These are phyloP conservation scores for Herpetomonas samuelpessoai DNA, from an alignment of 208 protist genomes.

Conservation along the genomic window DNA sequence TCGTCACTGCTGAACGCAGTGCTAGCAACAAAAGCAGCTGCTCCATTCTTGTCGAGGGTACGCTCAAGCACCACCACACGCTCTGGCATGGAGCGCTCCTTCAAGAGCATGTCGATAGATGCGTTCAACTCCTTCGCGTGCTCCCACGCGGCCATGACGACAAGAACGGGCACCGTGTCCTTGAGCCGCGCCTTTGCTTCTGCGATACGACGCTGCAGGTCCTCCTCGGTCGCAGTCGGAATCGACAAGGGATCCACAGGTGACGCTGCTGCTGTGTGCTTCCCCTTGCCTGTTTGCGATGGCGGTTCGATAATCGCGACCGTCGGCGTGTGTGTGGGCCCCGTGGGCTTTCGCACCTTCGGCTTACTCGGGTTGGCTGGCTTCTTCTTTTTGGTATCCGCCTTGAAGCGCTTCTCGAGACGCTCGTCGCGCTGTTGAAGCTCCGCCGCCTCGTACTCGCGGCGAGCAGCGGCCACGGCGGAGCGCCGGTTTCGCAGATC, in stretches of 20 bases:
- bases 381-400: slow-evolving; percentile 42
- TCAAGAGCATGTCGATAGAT: slow-evolving; percentile 29
- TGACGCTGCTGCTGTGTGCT: slow-evolving; percentile 13
- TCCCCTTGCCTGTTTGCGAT: slow-evolving; percentile 11
- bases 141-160: slow-evolving; percentile 20
- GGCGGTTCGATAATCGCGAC: background rate
- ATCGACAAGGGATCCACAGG: background rate
- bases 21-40: too few relatives aligned
- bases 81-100: slow-evolving; percentile 39
- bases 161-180: slow-evolving; percentile 46
- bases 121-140: background rate
- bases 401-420: slow-evolving; percentile 47
- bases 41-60: too few relatives aligned
- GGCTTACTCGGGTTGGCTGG: slow-evolving; percentile 29
- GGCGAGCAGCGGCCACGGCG: slow-evolving; percentile 16
- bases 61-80: slow-evolving; percentile 53
- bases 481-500: slow-evolving; percentile 27
- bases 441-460: slow-evolving; percentile 39
- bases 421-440: slow-evolving; percentile 55
- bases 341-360: slow-evolving; percentile 25
- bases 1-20: too few relatives aligned
- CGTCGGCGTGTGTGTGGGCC: background rate
- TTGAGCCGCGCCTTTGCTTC: slow-evolving; percentile 25
- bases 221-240: slow-evolving; percentile 21
- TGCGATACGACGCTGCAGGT: slow-evolving; percentile 30